Evolutionary conservation across 2,329 filamentous ascomycete genomes (phyloP), one percentile per base, ranked within the genome.

Genomic region (Alternaria novae-zelandiae): DNA sequence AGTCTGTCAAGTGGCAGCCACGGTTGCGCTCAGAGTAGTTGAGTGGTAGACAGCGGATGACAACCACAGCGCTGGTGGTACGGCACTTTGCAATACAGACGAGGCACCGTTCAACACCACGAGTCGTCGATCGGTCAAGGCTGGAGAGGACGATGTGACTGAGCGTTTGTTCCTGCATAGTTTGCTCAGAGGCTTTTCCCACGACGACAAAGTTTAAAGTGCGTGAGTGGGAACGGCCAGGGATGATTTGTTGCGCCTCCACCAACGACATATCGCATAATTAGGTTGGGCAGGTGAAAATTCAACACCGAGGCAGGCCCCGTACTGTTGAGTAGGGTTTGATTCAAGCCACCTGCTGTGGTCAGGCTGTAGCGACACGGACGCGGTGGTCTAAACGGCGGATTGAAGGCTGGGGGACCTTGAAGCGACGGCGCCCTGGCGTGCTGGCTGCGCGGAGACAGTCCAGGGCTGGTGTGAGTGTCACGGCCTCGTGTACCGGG

Each of bases 81-180:
- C 71, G 55, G 61, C 26, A 65, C 59, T 32, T 66, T 49, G 51
- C 13, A 50, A 54, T 54, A 47, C 58, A 25, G 30, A 20, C 30
- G 20, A 46, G 53, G 50, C 49, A 36, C 21, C 45, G 47, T n/a
- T 57, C 50, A 64, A 61, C 46, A 50, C 65, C 61, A 61, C 59
- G 32, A 57, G 54, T 57, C 56, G 46, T 56, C 41, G n/a, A 44
- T 57, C 57, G 63, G 50, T 64, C 51, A 41, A 61, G 51, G 21
- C 36, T 12, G 46, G 47, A 36, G 46, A 59, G 17, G 44, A 23
- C 28, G 54, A 61, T 53, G 54, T 63, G 60, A 62, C 63, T 53
- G 58, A 63, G 67, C 65, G 49, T 51, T 53, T 70, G 70, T 71
- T 72, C 68, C 71, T 75, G 72, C 70, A 68, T 68, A 46, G 68